These are phyloP conservation scores for Amanita molliuscula DNA, from an alignment of 768 basidiomycete genomes.

Conservation along the genomic window DNA sequence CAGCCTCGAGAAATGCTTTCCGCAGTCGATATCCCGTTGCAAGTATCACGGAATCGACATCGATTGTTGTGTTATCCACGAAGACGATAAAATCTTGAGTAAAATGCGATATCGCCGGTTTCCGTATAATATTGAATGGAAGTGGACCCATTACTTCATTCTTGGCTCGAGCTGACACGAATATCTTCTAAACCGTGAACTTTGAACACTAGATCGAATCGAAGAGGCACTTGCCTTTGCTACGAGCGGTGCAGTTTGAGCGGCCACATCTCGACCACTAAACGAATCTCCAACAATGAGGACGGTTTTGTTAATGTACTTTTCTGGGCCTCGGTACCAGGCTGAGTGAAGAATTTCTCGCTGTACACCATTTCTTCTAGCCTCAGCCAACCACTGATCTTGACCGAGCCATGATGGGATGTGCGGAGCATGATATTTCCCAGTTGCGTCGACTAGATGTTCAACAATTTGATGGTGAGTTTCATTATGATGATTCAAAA, in stretches of 20 bases:
- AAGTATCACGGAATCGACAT: slow-evolving; percentile 20
- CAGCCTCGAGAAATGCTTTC: slow-evolving; percentile 34
- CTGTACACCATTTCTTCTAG: slow-evolving; percentile 5
- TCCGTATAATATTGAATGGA: neutral
- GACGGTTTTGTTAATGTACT: slow-evolving; percentile 30
- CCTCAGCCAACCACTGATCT: slow-evolving; percentile 33
- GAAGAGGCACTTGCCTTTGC: slow-evolving; percentile 22
- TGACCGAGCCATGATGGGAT: slow-evolving; percentile 35
- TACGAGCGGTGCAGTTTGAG: slow-evolving; percentile 29
- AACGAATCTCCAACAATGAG: slow-evolving; percentile 37
- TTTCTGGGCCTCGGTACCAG: slow-evolving; percentile 38
- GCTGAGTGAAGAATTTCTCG: slow-evolving; percentile 42
- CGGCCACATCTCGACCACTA: slow-evolving; percentile 36
- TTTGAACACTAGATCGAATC: neutral
- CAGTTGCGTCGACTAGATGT: slow-evolving; percentile 44
- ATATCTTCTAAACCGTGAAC: neutral
- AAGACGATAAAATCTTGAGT: slow-evolving; percentile 34
- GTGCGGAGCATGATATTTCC: slow-evolving; percentile 43
- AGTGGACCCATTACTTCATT: neutral
- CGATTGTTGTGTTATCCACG: slow-evolving; percentile 27
- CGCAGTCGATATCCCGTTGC: slow-evolving; percentile 46
- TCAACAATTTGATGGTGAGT: slow-evolving; percentile 24
- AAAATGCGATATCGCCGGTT: slow-evolving; percentile 41
- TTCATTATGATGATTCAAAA: neutral
- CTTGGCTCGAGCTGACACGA: neutral